These are phyloP conservation scores for Ceratobasidium sp. DNA, from an alignment of 1,284 basidiomycete species.

Conservation along the genomic window DNA sequence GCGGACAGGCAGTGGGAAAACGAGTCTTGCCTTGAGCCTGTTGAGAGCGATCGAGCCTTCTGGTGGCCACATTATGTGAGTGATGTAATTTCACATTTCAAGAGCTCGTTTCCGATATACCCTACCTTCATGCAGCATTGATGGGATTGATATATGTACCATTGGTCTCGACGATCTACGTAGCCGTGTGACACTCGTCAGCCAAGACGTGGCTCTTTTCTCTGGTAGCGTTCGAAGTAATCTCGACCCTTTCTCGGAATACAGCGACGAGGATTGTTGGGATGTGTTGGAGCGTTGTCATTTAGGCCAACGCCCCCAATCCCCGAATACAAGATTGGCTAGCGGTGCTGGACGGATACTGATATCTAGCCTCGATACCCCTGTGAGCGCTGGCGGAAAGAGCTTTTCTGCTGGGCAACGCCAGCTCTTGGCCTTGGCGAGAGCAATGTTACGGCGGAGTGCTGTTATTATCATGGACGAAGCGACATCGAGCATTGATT, in stretches of 20 bases:
- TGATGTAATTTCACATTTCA: constrained; percentile 22
- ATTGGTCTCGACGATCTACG: constrained; percentile 87
- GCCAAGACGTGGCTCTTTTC: constrained; percentile 87
- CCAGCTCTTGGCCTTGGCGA: constrained; percentile 81
- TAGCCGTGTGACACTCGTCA: constrained; percentile 76
- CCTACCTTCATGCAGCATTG: constrained; percentile 60
- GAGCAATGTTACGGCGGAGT: constrained; percentile 78
- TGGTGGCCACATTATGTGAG: constrained; percentile 76
- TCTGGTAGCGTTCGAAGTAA: constrained; percentile 86
- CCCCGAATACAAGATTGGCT: constrained; percentile 47
- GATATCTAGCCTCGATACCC: constrained; percentile 68
- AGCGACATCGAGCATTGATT: constrained; percentile 82
- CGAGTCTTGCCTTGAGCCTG: constrained; percentile 79
- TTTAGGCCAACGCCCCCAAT: constrained; percentile 53
- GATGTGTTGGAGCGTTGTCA: constrained; percentile 75
- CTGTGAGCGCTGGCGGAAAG: constrained; percentile 73
- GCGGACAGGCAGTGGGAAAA: constrained; percentile 65
- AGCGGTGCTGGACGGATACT: constrained; percentile 36
- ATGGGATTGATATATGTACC: constrained; percentile 83
- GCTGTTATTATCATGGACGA: constrained; percentile 90
- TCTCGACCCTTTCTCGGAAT: constrained; percentile 76
- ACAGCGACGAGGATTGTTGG: constrained; percentile 72
- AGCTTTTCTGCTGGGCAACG: constrained; percentile 83
- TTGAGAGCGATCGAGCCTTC: constrained; percentile 84
- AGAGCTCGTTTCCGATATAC: neutral